These are phyloP conservation scores for Carex parvula DNA, from an alignment of 176 grass and related monocot species.

Conservation along the genomic window DNA sequence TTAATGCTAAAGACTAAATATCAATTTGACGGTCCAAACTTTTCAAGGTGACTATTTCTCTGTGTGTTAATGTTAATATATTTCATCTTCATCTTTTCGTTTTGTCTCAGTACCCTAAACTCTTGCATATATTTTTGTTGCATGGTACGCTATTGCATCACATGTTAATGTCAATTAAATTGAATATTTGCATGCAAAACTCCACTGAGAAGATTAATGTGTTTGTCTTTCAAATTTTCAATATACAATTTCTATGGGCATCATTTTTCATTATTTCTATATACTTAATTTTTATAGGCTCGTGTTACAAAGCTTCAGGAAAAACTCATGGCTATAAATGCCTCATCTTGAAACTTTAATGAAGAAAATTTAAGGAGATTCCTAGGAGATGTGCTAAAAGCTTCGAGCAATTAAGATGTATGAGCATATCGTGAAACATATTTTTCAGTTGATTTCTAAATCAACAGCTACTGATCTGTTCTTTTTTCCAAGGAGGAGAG, in stretches of 20 bases:
- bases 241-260: neutral
- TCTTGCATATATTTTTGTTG: no score
- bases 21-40: slow-evolving; percentile 64
- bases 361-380: neutral
- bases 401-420: neutral
- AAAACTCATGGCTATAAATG: slow-evolving; percentile 38
- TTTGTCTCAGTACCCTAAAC: no score
- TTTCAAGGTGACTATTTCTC: slow-evolving; percentile 59
- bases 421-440: neutral
- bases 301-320: slow-evolving; percentile 57
- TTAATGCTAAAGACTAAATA: no score
- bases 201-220: neutral
- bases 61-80: neutral
- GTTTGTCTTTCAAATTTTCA: neutral
- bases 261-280: neutral
- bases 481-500: neutral
- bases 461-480: neutral
- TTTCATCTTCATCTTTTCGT: neutral
- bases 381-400: neutral
- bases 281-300: slow-evolving; percentile 40
- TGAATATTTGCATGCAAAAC: neutral
- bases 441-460: neutral
- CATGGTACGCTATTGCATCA: no score
- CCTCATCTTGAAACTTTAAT: slow-evolving; percentile 28
- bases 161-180: no score